Evolutionary conservation across 257 asterid genomes (phyloP).

Genomic region (Salvia hispanica): DNA sequence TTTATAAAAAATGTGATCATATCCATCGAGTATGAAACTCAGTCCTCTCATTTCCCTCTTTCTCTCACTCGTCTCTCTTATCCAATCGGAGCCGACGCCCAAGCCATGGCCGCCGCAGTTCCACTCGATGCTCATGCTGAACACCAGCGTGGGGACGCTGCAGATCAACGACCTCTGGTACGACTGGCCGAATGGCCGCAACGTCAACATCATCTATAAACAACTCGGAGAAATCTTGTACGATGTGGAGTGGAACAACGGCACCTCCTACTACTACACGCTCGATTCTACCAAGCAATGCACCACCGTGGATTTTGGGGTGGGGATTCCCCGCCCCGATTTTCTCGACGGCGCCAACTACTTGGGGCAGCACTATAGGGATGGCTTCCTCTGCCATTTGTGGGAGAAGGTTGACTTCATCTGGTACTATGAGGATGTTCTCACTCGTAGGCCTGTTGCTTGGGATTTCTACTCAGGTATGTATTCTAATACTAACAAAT

Average conservation of each 20-base stretch:
- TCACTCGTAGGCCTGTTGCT: conserved; percentile 57
- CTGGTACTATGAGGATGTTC: conserved; percentile 72
- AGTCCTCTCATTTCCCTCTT: background rate
- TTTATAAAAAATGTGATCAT: no score
- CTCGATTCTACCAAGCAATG: conserved; percentile 43
- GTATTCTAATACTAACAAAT: background rate
- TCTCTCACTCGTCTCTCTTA: background rate
- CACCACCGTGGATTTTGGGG: conserved; percentile 39
- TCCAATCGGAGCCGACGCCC: conserved; percentile 49
- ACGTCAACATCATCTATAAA: conserved; percentile 59
- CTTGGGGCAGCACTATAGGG: conserved; percentile 54
- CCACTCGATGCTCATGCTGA: conserved; percentile 53
- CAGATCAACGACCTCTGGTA: conserved; percentile 61
- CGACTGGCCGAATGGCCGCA: conserved; percentile 61
- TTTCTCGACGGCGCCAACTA: conserved; percentile 61
- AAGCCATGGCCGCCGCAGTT: conserved; percentile 75
- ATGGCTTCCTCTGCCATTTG: conserved; percentile 67
- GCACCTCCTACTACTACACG: conserved; percentile 61
- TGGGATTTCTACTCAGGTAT: conserved; percentile 50
- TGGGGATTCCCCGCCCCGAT: conserved; percentile 60
- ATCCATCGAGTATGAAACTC: background rate
- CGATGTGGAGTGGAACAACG: conserved; percentile 69
- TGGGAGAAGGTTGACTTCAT: conserved; percentile 73
- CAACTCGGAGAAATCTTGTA: conserved; percentile 53
- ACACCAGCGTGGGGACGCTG: conserved; percentile 47